A percentile compares a stretch with the other conserved stretches of the same genome.
These are phyloP conservation scores for Triangularia setosa DNA, from an alignment of 2,329 filamentous ascomycete genomes.

Conservation along the genomic window DNA sequence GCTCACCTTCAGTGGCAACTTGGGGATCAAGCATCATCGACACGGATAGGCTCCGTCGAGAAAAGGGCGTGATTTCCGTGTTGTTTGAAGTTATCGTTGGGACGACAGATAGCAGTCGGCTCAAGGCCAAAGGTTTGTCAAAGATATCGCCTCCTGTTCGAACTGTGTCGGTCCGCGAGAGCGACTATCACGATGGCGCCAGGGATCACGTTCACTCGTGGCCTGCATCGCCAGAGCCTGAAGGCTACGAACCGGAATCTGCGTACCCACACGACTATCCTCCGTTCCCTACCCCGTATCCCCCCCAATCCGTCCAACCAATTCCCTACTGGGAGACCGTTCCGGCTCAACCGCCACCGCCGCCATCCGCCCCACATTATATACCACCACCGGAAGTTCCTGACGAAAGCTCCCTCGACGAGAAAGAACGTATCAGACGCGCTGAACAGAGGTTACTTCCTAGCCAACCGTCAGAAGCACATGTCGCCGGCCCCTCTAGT, in stretches of 20 bases:
- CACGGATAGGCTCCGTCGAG: slow-evolving; percentile 77
- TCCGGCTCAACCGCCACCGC: slow-evolving; percentile 28
- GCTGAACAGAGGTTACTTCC: slow-evolving; percentile 78
- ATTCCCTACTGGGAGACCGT: slow-evolving; percentile 34
- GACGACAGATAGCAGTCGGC: slow-evolving; percentile 68
- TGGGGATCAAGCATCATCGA: slow-evolving; percentile 73
- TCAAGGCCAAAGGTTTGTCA: slow-evolving; percentile 37
- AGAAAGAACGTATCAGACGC: slow-evolving; percentile 75
- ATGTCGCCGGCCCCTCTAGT: slow-evolving; percentile 39
- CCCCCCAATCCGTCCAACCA: slow-evolving; percentile 11
- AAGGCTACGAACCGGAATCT: slow-evolving; percentile 18
- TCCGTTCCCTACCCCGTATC: slow-evolving; percentile 12
- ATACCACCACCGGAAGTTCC: slow-evolving; percentile 58
- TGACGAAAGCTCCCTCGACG: slow-evolving; percentile 62
- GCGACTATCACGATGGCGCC: slow-evolving; percentile 13
- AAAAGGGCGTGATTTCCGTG: slow-evolving; percentile 87
- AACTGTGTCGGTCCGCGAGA: slow-evolving; percentile 25
- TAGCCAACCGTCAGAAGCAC: slow-evolving; percentile 63
- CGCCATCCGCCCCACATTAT: slow-evolving; percentile 42
- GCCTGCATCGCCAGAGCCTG: slow-evolving; percentile 18
- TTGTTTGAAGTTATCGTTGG: slow-evolving; percentile 85
- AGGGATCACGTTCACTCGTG: slow-evolving; percentile 25
- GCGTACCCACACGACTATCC: slow-evolving; percentile 22
- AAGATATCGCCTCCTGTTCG: slow-evolving; percentile 21
- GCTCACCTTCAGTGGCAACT: slow-evolving; percentile 45